Conservation (phyloP, 2,329 filamentous ascomycete species). For the Simplicillium sp. region DNA sequence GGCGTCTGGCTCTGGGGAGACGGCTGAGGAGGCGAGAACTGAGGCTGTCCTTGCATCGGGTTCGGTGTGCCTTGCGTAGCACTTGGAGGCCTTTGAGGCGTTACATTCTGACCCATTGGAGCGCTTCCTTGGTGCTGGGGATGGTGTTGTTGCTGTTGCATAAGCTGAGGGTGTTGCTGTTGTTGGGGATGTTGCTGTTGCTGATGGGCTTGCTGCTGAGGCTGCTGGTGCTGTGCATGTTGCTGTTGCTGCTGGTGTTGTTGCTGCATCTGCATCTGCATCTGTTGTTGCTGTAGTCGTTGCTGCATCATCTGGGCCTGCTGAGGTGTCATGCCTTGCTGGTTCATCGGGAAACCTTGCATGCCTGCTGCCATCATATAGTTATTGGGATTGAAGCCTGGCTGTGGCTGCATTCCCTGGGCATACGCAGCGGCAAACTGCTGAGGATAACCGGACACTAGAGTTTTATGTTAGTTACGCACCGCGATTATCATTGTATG, state of each 20-base stretch:
- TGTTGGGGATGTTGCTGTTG: conserved; percentile 16
- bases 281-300: conserved; percentile 12
- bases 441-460: conserved; percentile 49
- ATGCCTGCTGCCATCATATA: conserved; percentile 45
- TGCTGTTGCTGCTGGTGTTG: conserved; percentile 20
- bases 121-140: conserved; percentile 12
- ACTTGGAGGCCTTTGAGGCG: conserved; percentile 14
- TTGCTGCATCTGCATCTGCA: conserved; percentile 16
- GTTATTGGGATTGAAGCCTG: conserved; percentile 36
- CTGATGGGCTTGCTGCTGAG: conserved; percentile 14
- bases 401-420: conserved; percentile 18
- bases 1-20: conserved; percentile 21
- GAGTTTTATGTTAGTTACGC: conserved; percentile 6
- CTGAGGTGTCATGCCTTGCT: conserved; percentile 38
- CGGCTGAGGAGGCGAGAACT: conserved; percentile 25
- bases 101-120: conserved; percentile 10
- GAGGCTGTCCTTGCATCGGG: conserved; percentile 11
- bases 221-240: conserved; percentile 14
- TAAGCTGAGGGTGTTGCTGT: conserved; percentile 5
- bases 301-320: conserved; percentile 37
- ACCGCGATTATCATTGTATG: neutral
- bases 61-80: conserved; percentile 15
- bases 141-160: conserved; percentile 9
- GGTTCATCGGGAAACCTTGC: conserved; percentile 46
- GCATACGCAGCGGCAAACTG: conserved; percentile 52